Evolutionary conservation across 176 grass and related monocot genomes (phyloP), one percentile per base, ranked within the genome.

Genomic region (Aegilops speltoides): DNA sequence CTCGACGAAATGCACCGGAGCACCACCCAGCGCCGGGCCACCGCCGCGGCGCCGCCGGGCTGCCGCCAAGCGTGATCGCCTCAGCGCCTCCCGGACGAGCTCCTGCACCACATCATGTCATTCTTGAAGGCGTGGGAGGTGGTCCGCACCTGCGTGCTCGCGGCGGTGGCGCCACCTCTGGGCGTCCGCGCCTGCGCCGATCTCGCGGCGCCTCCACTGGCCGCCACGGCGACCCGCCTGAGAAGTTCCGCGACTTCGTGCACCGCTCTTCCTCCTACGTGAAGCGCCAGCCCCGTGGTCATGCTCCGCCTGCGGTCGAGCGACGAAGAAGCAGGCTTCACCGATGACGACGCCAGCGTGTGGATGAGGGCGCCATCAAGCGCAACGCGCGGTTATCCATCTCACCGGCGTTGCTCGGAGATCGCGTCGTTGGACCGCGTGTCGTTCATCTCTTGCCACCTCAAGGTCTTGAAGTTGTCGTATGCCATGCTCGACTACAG

Each of bases 81-180:
- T 89, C 75, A 89, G 87, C 87, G 52, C 48, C 87, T 88, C 1
- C 87, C 87, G 3, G 81, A 88, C 54, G 64, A 5, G 10, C 64
- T 88, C 6, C 74, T 88, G 14, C 81, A 89, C 75, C 81, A 64
- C 82, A 11, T 89, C 67, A 23, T 85, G 67, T 89, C 87, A 8
- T 89, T 24, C 68, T 8, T 73, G 2, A 73, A 62, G 66, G 68
- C 81, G 4, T 87, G 79, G 86, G 86, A 87, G 70, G 86, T 60
- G 86, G 86, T 82, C 79, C 79, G 79, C 70, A 87, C 79, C 60
- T 77, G 79, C 71, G 79, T 87, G 61, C 86, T 87, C 86, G 24
- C 86, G 43, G 7, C 86, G 71, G 22, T 88, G 86, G 86, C 86
- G 79, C 61, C 60, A 60, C 71, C 62, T 82, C 46, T 88, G 79